Evolutionary conservation across 2,329 filamentous ascomycete genomes (phyloP).

Genomic region (Thielaviopsis musarum): DNA sequence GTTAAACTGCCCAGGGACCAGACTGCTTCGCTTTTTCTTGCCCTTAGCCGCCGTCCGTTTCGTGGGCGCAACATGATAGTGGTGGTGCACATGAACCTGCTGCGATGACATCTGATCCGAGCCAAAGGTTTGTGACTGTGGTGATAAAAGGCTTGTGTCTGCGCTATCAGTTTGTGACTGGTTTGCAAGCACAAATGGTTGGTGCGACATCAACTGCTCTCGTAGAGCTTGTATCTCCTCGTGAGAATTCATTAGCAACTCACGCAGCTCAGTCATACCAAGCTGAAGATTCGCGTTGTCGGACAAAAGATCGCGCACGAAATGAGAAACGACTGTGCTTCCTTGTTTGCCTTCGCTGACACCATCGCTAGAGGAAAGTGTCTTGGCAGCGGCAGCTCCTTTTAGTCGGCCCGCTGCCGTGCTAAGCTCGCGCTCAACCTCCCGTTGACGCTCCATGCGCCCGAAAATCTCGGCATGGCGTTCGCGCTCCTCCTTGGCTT

Average conservation of each 20-base stretch:
- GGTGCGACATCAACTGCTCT: constrained; percentile 65
- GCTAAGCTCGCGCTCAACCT: constrained; percentile 67
- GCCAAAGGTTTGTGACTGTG: constrained; percentile 19
- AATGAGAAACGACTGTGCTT: constrained; percentile 64
- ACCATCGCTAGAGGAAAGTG: constrained; percentile 22
- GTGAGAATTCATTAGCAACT: constrained; percentile 81
- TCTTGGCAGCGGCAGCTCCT: constrained; percentile 57
- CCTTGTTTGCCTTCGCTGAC: constrained; percentile 18
- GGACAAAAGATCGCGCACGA: constrained; percentile 86
- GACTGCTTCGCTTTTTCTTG: constrained; percentile 55
- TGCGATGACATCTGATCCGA: constrained; percentile 30
- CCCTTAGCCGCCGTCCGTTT: constrained; percentile 42
- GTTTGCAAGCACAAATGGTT: constrained; percentile 34
- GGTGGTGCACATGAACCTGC: constrained; percentile 84
- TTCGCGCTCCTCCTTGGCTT: constrained; percentile 63
- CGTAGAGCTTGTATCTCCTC: constrained; percentile 80
- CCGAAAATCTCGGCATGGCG: constrained; percentile 65
- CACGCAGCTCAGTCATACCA: constrained; percentile 76
- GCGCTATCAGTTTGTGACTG: constrained; percentile 19
- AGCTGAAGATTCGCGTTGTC: constrained; percentile 91
- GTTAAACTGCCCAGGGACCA: constrained; percentile 45
- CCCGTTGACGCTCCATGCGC: constrained; percentile 69
- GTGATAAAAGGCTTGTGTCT: neutral
- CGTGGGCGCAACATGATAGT: constrained; percentile 58
- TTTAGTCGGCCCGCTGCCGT: constrained; percentile 67